These are phyloP conservation scores for Claviceps capensis DNA, from an alignment of 2,329 filamentous ascomycete genomes.

Conservation along the genomic window DNA sequence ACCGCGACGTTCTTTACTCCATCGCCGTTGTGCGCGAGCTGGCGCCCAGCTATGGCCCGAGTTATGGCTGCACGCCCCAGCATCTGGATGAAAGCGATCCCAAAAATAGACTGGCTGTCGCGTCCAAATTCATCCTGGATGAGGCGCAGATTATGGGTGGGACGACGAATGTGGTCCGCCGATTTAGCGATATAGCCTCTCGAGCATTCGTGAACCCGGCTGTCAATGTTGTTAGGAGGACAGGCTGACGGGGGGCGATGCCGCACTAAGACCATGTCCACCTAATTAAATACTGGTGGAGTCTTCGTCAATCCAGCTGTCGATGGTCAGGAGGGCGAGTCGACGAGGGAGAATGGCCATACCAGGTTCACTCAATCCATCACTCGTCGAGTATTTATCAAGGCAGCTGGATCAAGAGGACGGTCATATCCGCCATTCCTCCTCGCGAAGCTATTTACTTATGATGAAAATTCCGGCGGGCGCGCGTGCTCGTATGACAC, in stretches of 20 bases:
- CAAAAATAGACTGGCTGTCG: constrained; percentile 52
- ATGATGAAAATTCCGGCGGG: too few species aligned
- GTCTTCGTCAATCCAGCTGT: too few species aligned
- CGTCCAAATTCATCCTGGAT: constrained; percentile 54
- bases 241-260: constrained; percentile 4
- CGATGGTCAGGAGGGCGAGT: background rate
- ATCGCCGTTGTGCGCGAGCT: constrained; percentile 69
- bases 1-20: constrained; percentile 81
- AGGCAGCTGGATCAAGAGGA: too few species aligned
- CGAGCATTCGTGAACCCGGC: constrained; percentile 44
- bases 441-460: too few species aligned
- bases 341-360: background rate
- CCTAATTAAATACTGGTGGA: too few species aligned
- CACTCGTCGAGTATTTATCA: too few species aligned
- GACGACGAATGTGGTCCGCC: constrained; percentile 59
- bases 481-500: too few species aligned
- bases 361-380: background rate
- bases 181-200: constrained; percentile 53
- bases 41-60: constrained; percentile 48
- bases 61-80: constrained; percentile 41
- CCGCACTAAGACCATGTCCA: too few species aligned
- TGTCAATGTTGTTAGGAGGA: constrained; percentile 27
- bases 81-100: constrained; percentile 54
- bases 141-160: constrained; percentile 50
- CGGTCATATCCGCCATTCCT: too few species aligned